Evolutionary conservation across 805 yeast species (phyloP), one percentile per base, ranked within the genome.

Genomic region (Metschnikowia anglica): DNA sequence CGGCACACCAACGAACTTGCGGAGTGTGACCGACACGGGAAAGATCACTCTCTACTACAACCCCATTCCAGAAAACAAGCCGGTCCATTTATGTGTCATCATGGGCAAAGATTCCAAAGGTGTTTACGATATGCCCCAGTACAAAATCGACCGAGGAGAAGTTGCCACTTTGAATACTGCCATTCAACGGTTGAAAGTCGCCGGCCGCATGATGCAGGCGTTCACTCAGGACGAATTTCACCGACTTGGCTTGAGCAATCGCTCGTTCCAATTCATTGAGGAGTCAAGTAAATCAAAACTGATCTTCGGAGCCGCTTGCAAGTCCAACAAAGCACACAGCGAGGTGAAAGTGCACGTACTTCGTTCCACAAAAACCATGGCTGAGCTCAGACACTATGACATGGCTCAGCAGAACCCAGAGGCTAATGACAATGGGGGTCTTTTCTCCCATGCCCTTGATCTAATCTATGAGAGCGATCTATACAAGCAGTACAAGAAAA

Each of bases 151-250:
- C 17, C 61, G 70, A 24, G 74, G 73, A 0, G 93, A 86, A 51
- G 83, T 82, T 2, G 81, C 86, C 47, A 78, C 72, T 11, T 53
- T 90, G 17, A 81, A 81, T n/a, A 60, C 81, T 4, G 96, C 96
- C 1, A 66, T 85, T 15, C 71, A 69, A 50, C 88, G 88, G 59
- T 60, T 91, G 50, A 78, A 93, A 54, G 78, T 88, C 47, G 96
- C 87, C 3, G 95, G 85, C 4, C 73, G 96, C 53, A 62, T 90
- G 62, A 87, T 88, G 95, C 91, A 88, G 55, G 95, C 96, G 0
- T 89, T 77, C 61, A 90, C 97, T 0, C 81, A 80, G 53, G 97
- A 90, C 53, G 96, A 89, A 58, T 88, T 91, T 95, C 62, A 80
- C 40, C 68, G 83, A 29, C 75, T 79, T 34, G 90, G 93, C 0